Percentiles rank a stretch among this genome's conserved stretches.
phyloP scores from a whole-genome alignment of 345 rosid species.

The Microthlaspi erraticum region DNA sequence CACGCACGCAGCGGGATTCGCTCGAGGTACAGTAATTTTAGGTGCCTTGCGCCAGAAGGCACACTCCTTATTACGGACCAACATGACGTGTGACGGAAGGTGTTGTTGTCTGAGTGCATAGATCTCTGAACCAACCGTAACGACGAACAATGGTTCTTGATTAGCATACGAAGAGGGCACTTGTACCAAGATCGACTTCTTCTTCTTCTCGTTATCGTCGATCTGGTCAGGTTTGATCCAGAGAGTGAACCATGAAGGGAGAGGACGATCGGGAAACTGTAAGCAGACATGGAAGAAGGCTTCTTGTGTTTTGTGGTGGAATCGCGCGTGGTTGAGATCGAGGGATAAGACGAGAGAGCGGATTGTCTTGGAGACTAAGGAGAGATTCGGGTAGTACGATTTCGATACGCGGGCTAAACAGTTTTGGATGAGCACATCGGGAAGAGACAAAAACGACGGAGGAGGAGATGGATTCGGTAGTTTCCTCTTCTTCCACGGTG shows the following conservation, averaged over 20 bases:
- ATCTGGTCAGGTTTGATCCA: slow-evolving; percentile 44
- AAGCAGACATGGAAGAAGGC: slow-evolving; percentile 57
- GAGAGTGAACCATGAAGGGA: background rate
- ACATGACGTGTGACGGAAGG: slow-evolving; percentile 44
- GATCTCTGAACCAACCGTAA: slow-evolving; percentile 50
- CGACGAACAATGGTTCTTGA: slow-evolving; percentile 13
- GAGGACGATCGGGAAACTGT: slow-evolving; percentile 19
- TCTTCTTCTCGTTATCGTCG: slow-evolving; percentile 10
- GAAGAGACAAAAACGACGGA: slow-evolving; percentile 26
- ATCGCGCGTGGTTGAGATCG: slow-evolving; percentile 55
- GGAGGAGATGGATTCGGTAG: background rate
- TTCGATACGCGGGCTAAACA: slow-evolving; percentile 65
- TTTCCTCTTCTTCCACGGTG: background rate
- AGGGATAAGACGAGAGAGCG: slow-evolving; percentile 54
- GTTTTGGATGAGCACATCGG: slow-evolving; percentile 60
- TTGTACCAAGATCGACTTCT: slow-evolving; percentile 1
- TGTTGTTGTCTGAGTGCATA: slow-evolving; percentile 57
- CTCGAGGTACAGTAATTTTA: slow-evolving; percentile 59
- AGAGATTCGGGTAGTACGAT: slow-evolving; percentile 58
- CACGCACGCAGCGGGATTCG: slow-evolving; percentile 53
- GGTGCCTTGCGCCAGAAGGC: slow-evolving; percentile 57
- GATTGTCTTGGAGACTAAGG: slow-evolving; percentile 62
- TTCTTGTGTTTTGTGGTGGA: slow-evolving; percentile 46
- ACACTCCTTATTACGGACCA: slow-evolving; percentile 64
- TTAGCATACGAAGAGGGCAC: background rate